Evolutionary conservation across 208 protist species (phyloP).

Genomic region (Trypanosoma rangeli): DNA sequence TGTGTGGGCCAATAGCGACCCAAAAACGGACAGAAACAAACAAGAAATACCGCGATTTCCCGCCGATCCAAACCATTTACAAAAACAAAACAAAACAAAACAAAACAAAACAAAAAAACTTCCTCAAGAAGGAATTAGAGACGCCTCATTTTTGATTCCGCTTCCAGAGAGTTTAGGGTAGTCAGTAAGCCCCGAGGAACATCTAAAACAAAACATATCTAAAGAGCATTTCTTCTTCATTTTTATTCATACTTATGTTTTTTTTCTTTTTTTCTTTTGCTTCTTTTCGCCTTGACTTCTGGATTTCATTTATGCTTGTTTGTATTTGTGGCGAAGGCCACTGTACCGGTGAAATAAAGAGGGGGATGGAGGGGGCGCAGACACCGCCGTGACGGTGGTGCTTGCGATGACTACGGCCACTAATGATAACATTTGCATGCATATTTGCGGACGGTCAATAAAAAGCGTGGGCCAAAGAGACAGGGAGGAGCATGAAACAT

Average conservation of each 20-base stretch:
- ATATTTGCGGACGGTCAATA: too few relatives aligned
- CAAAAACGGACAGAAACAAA: background rate
- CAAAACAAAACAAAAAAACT: background rate
- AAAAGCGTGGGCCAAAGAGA: too few relatives aligned
- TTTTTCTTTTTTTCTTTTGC: conserved; percentile 8
- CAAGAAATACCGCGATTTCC: background rate
- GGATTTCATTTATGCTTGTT: background rate
- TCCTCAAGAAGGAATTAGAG: too few relatives aligned
- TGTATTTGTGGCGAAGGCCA: background rate
- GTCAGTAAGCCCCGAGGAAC: background rate
- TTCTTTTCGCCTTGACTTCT: conserved; percentile 1
- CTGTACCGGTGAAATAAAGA: background rate
- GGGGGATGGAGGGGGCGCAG: background rate
- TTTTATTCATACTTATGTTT: background rate
- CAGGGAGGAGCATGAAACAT: too few relatives aligned
- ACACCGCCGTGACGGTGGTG: too few relatives aligned
- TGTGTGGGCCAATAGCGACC: background rate
- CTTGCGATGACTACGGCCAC: too few relatives aligned
- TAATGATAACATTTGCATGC: too few relatives aligned
- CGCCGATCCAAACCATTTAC: too few relatives aligned
- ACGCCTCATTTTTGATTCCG: too few relatives aligned
- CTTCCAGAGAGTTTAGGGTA: background rate
- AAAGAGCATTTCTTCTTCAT: background rate
- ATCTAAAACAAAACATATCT: conserved; percentile 2
- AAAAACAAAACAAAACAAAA: too few relatives aligned